A percentile compares a stretch with the other conserved stretches of the same genome.
Evolutionary conservation across 2,329 filamentous ascomycete species (phyloP).

Genomic region (Fusarium multiceps): DNA sequence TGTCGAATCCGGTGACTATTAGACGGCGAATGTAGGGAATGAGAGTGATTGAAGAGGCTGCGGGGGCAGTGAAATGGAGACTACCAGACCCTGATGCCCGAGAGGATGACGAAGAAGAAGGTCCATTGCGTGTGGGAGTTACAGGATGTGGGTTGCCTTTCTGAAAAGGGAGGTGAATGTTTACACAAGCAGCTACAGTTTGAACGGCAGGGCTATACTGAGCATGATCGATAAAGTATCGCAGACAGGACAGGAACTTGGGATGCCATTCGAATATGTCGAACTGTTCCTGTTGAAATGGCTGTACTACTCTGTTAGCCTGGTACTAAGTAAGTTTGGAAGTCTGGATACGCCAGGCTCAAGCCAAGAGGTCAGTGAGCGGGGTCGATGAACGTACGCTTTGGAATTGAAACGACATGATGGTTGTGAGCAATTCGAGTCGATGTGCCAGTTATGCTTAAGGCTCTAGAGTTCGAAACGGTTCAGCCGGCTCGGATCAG

Average conservation of each 20-base stretch:
- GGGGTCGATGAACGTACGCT: slow-evolving; percentile 32
- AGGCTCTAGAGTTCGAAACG: background rate
- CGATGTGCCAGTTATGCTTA: slow-evolving; percentile 6
- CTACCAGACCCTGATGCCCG: slow-evolving; percentile 43
- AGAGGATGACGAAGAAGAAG: slow-evolving; percentile 44
- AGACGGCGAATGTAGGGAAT: slow-evolving; percentile 91
- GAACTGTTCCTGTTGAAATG: slow-evolving; percentile 65
- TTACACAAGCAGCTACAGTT: slow-evolving; percentile 88
- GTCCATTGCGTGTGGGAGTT: slow-evolving; percentile 53
- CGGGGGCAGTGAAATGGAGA: slow-evolving; percentile 35
- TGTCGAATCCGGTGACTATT: slow-evolving; percentile 91
- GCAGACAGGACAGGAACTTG: slow-evolving; percentile 87
- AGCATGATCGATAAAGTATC: slow-evolving; percentile 91
- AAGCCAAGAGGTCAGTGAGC: slow-evolving; percentile 2
- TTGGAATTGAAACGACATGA: slow-evolving; percentile 45
- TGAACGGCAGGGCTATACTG: slow-evolving; percentile 87
- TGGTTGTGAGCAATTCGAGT: background rate
- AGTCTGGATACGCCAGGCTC: slow-evolving; percentile 7
- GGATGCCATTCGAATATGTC: slow-evolving; percentile 95
- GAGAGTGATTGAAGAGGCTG: slow-evolving; percentile 68
- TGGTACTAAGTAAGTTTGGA: background rate
- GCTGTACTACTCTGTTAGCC: slow-evolving; percentile 49
- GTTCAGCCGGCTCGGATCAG: slow-evolving; percentile 4
- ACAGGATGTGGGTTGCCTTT: slow-evolving; percentile 57
- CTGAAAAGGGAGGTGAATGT: slow-evolving; percentile 91